phyloP scores from a whole-genome alignment of 805 yeast species.

The Maudiozyma barnettii region DNA sequence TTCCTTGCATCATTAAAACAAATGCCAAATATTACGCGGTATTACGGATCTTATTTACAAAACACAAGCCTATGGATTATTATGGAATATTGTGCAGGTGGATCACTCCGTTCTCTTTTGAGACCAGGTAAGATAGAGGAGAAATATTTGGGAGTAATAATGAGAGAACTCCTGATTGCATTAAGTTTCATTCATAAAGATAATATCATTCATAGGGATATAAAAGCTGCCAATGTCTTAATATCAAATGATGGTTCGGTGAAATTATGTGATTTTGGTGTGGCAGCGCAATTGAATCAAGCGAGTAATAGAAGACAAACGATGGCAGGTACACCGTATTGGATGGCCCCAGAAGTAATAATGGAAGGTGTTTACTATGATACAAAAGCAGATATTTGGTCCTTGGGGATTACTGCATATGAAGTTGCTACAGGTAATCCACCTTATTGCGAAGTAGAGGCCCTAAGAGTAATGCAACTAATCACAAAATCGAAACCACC shows the following conservation, averaged over 20 bases:
- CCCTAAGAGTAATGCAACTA: conserved; percentile 87
- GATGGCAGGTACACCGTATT: conserved; percentile 91
- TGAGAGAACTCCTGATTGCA: conserved; percentile 73
- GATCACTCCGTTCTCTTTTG: conserved; percentile 76
- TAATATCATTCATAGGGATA: conserved; percentile 92
- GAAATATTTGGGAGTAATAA: conserved; percentile 68
- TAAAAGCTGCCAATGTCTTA: conserved; percentile 91
- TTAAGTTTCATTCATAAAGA: conserved; percentile 72
- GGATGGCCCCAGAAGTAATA: conserved; percentile 99
- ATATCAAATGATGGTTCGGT: conserved; percentile 84
- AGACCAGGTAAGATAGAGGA: conserved; percentile 87
- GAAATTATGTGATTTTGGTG: conserved; percentile 94
- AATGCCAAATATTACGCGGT: conserved; percentile 87
- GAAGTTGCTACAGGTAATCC: conserved; percentile 97
- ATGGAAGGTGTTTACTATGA: conserved; percentile 84
- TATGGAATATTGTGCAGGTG: conserved; percentile 97
- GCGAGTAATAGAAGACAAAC: conserved; percentile 75
- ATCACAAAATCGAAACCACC: conserved; percentile 93
- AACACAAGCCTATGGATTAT: conserved; percentile 95
- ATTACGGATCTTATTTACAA: conserved; percentile 76
- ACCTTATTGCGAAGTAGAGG: conserved; percentile 93
- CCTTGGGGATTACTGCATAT: conserved; percentile 85
- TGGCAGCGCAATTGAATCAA: conserved; percentile 84
- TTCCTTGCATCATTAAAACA: conserved; percentile 72
- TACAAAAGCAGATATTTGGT: conserved; percentile 94